Conservation (phyloP, 257 asterid genomes). For the Nicotiana sylvestris region DNA sequence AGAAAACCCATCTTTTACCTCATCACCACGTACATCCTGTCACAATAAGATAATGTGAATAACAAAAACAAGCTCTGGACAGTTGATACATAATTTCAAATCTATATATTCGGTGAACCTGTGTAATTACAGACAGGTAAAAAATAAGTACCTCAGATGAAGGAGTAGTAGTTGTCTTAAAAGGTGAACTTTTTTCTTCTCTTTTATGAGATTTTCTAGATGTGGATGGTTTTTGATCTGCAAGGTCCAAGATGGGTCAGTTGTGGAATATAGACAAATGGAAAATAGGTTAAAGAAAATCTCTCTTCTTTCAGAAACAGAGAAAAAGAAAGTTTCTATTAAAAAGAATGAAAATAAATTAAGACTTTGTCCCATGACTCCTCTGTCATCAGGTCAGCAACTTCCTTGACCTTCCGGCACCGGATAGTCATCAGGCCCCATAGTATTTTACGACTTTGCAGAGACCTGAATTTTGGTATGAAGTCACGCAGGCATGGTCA, state of each 20-base stretch:
- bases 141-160: slow-evolving; percentile 51
- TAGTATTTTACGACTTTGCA: not conserved
- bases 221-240: slow-evolving; percentile 51
- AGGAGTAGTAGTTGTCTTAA: slow-evolving; percentile 34
- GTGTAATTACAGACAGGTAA: not conserved
- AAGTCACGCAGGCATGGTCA: not conserved
- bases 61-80: not conserved
- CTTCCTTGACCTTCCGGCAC: not conserved
- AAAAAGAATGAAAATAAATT: too few relatives aligned
- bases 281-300: not conserved
- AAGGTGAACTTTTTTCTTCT: slow-evolving; percentile 35
- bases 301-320: not conserved
- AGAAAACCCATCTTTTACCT: slow-evolving; percentile 43
- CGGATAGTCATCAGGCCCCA: not conserved
- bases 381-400: not conserved
- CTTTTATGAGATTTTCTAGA: slow-evolving; percentile 40
- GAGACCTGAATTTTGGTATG: not conserved
- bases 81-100: not conserved
- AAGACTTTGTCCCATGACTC: too few relatives aligned
- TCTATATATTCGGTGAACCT: not conserved
- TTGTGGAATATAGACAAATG: not conserved
- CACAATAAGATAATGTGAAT: slow-evolving; percentile 15
- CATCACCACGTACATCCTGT: slow-evolving; percentile 23
- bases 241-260: slow-evolving; percentile 12
- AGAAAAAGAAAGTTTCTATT: not conserved